These are phyloP conservation scores for Sugiyamaella pinicola DNA, from an alignment of 1,139 yeast species.

Conservation along the genomic window DNA sequence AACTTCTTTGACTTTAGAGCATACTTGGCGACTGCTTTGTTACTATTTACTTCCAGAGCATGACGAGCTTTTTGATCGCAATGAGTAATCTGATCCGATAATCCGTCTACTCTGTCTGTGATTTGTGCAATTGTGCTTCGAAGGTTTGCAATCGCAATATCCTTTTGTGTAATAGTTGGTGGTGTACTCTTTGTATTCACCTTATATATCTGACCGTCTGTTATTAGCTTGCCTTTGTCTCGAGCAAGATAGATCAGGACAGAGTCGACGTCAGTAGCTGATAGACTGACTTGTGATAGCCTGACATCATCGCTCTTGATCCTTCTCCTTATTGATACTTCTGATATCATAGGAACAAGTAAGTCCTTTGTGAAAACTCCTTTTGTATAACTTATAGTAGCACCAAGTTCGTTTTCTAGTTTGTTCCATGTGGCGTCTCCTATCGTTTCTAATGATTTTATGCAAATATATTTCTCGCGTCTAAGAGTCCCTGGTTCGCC, in stretches of 20 bases:
- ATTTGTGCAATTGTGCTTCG: slow-evolving; percentile 36
- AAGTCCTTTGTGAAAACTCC: slow-evolving; percentile 34
- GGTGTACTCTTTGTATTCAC: slow-evolving; percentile 20
- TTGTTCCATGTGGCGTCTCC: slow-evolving; percentile 29
- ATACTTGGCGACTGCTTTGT: slow-evolving; percentile 37
- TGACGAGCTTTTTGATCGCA: slow-evolving; percentile 33
- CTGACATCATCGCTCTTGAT: neutral
- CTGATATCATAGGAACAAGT: slow-evolving; percentile 22
- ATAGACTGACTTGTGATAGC: slow-evolving; percentile 17
- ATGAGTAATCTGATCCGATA: slow-evolving; percentile 32
- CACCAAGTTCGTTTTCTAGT: slow-evolving; percentile 22
- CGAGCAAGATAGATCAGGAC: slow-evolving; percentile 37
- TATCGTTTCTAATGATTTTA: slow-evolving; percentile 29
- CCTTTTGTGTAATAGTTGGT: slow-evolving; percentile 34
- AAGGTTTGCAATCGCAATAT: slow-evolving; percentile 39
- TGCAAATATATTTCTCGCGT: slow-evolving; percentile 35
- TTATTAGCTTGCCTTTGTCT: slow-evolving; percentile 30
- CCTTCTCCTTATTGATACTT: neutral
- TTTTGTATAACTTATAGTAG: slow-evolving; percentile 30
- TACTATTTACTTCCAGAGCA: slow-evolving; percentile 31
- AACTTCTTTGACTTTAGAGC: slow-evolving; percentile 35
- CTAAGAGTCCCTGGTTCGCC: slow-evolving; percentile 34
- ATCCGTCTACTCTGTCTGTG: slow-evolving; percentile 33
- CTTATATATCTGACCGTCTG: slow-evolving; percentile 32
- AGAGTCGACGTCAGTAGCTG: slow-evolving; percentile 35